Base-by-base conservation (phyloP, 495 filamentous ascomycete species). In the Aspergillus sclerotioniger region DNA sequence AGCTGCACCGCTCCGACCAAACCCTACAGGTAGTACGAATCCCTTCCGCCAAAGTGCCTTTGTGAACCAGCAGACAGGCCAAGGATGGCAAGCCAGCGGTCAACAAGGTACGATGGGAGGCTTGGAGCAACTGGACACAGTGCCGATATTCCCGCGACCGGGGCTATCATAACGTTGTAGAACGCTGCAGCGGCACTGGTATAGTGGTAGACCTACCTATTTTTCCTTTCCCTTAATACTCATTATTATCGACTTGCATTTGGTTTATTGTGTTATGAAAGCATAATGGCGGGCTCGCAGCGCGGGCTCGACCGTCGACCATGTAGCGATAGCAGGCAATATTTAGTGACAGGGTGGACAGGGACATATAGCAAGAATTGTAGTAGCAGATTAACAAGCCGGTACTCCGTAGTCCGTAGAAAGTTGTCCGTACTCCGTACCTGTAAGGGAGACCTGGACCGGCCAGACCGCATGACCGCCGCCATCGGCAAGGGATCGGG, bases 1-100 rank as follows among this genome's bases (percentile, higher is more conserved):
- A 4, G 66, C 76, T 16, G 70, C 80, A 8, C 75, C 82, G 17
- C 68, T 91, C 8, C 84, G 84, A 57, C 74, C 90, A 3, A 82
- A 87, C 57, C 83, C 86, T 4, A 96, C 94, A 2, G 93, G 92
- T 8, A 92, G 86, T 64, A 98, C 93, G 15, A 98, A 98, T 69
- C 93, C 93, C 1, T 97, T 98, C 83, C 83, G 93, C 8, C 91
- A 96, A 69, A 88, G 87, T 51, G 82, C 85, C 0, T 95, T 96
- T 62, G 86, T 94, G 33, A 92, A 95, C 63, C 90, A 93, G 64
- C 82, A 86, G 35, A 96, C 90, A 2, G 92, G 92, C 0, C 80
- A 87, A 68, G 88, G 90, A 13, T 96, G 94, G 90, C 92, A 96
- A 63, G 81, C 81, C 39, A 84, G 84, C 53, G 69, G 68, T 8